Evolutionary conservation across 306 rosid species (phyloP).

Genomic region (Alnus rubra): DNA sequence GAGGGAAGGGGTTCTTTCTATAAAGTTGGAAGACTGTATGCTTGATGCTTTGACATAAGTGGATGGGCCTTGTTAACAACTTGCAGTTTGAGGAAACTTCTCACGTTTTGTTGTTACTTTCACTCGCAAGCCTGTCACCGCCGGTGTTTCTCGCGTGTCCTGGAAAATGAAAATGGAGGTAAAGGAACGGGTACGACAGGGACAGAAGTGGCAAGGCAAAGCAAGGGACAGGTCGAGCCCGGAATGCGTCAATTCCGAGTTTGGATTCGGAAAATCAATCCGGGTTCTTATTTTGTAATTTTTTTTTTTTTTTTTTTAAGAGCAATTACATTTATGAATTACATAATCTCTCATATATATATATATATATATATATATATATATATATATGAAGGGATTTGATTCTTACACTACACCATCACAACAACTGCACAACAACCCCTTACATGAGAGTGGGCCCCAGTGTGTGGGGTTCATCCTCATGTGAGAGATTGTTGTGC

Average conservation of each 20-base stretch:
- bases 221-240: background rate
- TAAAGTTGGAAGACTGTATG: background rate
- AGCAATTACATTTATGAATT: no score
- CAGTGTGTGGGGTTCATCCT: no score
- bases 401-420: no score
- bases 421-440: no score
- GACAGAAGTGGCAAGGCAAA: background rate
- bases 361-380: no score
- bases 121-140: background rate
- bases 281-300: no score
- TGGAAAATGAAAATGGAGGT: background rate
- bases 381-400: no score
- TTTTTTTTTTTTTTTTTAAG: no score
- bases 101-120: background rate
- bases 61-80: background rate
- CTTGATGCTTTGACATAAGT: background rate
- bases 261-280: background rate
- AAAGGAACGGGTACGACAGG: background rate
- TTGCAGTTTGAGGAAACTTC: background rate
- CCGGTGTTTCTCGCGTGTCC: background rate
- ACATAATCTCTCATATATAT: no score
- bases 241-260: background rate
- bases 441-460: no score
- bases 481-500: no score
- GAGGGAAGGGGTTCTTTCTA: background rate